Evolutionary conservation across 139 green algal species (phyloP).

Genomic region (Chlorella sp.): DNA sequence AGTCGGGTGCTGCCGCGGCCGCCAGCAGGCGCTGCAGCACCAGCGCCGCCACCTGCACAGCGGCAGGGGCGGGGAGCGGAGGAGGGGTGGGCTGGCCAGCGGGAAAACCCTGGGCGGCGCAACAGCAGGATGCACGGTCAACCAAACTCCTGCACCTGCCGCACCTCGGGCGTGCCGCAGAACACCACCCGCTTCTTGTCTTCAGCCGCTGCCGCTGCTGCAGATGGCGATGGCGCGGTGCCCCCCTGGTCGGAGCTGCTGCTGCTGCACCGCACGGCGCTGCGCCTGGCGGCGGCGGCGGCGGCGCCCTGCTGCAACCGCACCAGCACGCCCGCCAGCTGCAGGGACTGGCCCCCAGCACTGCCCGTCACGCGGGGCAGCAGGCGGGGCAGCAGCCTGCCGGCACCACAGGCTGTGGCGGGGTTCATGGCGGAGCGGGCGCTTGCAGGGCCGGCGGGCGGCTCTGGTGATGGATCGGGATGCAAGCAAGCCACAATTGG

Average conservation of each 20-base stretch:
- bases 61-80: not conserved
- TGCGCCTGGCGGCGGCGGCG: not conserved
- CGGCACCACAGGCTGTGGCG: too few relatives aligned
- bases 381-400: constrained; percentile 7
- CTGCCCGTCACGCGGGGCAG: not conserved
- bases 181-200: constrained; percentile 73
- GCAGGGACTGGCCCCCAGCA: not conserved
- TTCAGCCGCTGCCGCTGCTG: not conserved
- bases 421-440: not conserved
- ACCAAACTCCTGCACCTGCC: not conserved
- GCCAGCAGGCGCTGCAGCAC: constrained; percentile 76
- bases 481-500: too few relatives aligned
- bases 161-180: constrained; percentile 85
- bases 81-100: not conserved
- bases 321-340: not conserved
- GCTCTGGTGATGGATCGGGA: too few relatives aligned
- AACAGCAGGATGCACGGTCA: too few relatives aligned
- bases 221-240: too few relatives aligned
- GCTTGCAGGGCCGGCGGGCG: not conserved
- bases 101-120: too few relatives aligned
- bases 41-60: constrained; percentile 75
- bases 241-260: not conserved
- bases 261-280: not conserved
- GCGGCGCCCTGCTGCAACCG: not conserved
- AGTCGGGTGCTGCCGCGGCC: constrained; percentile 51